Evolutionary conservation across 306 rosid species (phyloP).

Genomic region (Cotoneaster glaucophyllus): DNA sequence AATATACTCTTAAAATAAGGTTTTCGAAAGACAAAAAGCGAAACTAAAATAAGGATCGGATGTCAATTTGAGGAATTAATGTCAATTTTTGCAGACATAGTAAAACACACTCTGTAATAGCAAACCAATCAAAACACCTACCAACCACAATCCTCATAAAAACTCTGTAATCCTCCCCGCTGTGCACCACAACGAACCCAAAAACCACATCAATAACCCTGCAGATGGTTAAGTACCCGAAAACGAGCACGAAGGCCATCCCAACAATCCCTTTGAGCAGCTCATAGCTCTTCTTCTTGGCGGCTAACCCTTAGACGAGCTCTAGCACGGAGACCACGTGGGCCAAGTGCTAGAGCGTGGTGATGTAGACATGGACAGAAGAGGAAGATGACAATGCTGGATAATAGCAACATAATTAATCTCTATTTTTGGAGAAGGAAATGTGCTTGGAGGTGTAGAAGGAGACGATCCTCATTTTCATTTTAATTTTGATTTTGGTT

Average conservation of each 20-base stretch:
- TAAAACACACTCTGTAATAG: no score
- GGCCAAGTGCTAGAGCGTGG: conserved; percentile 82
- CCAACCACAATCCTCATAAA: conserved; percentile 34
- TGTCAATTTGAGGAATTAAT: no score
- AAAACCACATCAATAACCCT: conserved; percentile 24
- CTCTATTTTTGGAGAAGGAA: no score
- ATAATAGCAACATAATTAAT: conserved; percentile 5
- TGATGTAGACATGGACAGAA: conserved; percentile 64
- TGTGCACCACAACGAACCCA: conserved; percentile 33
- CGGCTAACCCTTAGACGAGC: conserved; percentile 60
- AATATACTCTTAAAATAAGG: no score
- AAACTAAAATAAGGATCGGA: no score
- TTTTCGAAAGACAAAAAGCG: no score
- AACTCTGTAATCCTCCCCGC: conserved; percentile 35
- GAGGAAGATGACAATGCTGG: conserved; percentile 23
- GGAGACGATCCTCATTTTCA: no score
- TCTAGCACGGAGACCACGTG: conserved; percentile 81
- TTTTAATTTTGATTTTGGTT: no score
- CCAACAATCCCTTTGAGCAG: conserved; percentile 61
- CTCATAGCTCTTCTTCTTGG: conserved; percentile 78
- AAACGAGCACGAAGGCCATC: conserved; percentile 45
- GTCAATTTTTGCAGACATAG: no score
- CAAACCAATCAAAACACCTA: no score
- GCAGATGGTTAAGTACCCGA: conserved; percentile 42
- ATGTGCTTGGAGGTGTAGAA: no score